phyloP scores from a whole-genome alignment of 2,329 filamentous ascomycete genomes.

The Fusarium poae region DNA sequence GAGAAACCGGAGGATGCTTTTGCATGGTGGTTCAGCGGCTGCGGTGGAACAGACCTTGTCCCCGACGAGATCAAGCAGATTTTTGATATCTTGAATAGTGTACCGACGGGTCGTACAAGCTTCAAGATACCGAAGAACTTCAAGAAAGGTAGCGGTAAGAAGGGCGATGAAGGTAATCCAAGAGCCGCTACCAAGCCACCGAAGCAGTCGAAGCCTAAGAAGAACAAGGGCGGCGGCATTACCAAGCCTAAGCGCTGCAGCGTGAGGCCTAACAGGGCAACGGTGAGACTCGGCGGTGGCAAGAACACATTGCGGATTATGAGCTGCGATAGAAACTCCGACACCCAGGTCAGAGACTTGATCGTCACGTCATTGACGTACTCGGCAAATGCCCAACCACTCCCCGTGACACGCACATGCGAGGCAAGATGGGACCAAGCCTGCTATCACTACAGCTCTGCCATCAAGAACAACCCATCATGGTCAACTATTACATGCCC shows the following conservation, averaged over 20 bases:
- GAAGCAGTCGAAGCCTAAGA: not conserved
- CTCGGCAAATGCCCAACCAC: not conserved
- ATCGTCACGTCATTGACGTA: not conserved
- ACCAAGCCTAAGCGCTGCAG: not conserved
- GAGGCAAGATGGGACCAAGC: not conserved
- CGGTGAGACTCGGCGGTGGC: not conserved
- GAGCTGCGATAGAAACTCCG: not conserved
- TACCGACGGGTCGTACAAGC: not conserved
- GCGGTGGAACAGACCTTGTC: not conserved
- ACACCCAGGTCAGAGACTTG: not conserved
- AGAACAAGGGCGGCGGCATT: not conserved
- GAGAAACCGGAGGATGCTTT: not conserved
- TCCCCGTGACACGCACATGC: not conserved
- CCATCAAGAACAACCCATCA: not conserved
- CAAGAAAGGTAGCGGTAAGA: not conserved
- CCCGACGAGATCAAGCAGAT: slow-evolving; percentile 8
- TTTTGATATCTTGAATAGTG: not conserved
- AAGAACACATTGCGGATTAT: not conserved
- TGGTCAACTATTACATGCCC: not conserved
- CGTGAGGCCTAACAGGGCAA: not conserved
- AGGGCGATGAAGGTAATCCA: not conserved
- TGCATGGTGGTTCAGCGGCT: slow-evolving; percentile 3
- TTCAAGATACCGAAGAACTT: not conserved
- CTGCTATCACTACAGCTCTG: not conserved
- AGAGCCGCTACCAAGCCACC: not conserved